Base-by-base conservation (phyloP, 345 rosid genomes). In the Lepidium africanum region DNA sequence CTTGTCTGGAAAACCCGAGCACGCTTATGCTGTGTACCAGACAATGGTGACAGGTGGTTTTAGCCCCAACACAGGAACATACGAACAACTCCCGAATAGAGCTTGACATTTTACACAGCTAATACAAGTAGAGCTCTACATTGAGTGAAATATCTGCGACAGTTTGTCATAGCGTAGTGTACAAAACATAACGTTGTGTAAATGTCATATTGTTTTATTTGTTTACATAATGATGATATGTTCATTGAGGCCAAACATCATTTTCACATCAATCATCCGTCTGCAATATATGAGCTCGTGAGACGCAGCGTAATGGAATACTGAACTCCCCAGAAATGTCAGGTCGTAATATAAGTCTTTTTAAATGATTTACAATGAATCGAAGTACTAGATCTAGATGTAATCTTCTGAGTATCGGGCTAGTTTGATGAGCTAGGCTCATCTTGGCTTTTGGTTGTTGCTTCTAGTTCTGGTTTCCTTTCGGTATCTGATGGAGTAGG, bases 41-140 rank as follows among this genome's bases (percentile, higher is more conserved):
- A 82, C 62, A 50, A 93, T 93, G 97, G 80, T 85, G 89, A 76
- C 81, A 0, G 88, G 86, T 14, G 98, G 98, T 25, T 90, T 92
- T 79, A 82, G 76, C 56, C 97, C 96, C 23, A 93, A 93, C 71
- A 74, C 39, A 9, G 90, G 92, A 62, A 93, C 98, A 45, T 81
- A 88, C 50, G 91, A 84, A n/a, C 96, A 90, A 76, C 97, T 93
- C 49, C 97, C 97, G 9, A 92, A 88, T 67, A 69, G 64, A 61
- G 68, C 52, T 57, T 76, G 76, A 71, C 58, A 51, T 50, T 57
- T 41, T 57, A 71, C 70, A 47, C 19, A 36, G 71, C 65, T 56
- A 57, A 30, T 49, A 49, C 47, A 72, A 48, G 53, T 72, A 64
- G 65, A 65, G 46, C 65, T 56, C 35, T 63, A 37, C 49, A 54